Base-by-base conservation (phyloP, 192 early-diverging fungal species). In the Backusella sp. region DNA sequence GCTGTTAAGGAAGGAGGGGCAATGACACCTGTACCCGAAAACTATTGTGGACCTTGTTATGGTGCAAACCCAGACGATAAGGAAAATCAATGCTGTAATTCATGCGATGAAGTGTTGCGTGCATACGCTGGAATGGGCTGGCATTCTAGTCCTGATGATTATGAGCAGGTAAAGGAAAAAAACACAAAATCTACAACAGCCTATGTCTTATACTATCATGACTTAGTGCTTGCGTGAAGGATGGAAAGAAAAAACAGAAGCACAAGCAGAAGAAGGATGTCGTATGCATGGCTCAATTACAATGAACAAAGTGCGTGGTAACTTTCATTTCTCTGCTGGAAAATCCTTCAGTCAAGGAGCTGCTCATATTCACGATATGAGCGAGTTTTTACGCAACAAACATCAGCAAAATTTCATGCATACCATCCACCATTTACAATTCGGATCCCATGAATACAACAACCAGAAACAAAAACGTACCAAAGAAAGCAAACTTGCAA, bases 291-390 rank as follows among this genome's bases (percentile, higher is more conserved):
- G 97, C 9, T 82, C 83, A 72, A 76, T 97, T 41, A 83, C 88
- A 52, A 92, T 98, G 37, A 97, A 96, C 80, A 95, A 96, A 83
- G 93, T 97, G 6, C 86, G 93, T 17, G 97, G 97, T 53, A 97
- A 96, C 75, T 91, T 97, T 73, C 97, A 97, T 83, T 90, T 97
- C 77, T 92, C 95, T 15, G 94, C 96, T 19, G 96, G 97, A 37
- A 87, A 89, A 73, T 88, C 89, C n/a, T 94, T 94, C 80, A 85
- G 90, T 66, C 88, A 87, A 36, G 84, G 77, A 34, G 17, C 71
- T 36, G n/a, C 42, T 0, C 77, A 79, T 53, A 41, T 79, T 23
- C 77, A 79, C 35, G 77, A 79, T 62, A 49, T 79, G 39, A 73
- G 77, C 28, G 26, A 26, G 26, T 78, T 59, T 62, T 17, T 79